These are phyloP conservation scores for Ogataea parapolymorpha DNA, from an alignment of 805 yeast species.

Conservation along the genomic window DNA sequence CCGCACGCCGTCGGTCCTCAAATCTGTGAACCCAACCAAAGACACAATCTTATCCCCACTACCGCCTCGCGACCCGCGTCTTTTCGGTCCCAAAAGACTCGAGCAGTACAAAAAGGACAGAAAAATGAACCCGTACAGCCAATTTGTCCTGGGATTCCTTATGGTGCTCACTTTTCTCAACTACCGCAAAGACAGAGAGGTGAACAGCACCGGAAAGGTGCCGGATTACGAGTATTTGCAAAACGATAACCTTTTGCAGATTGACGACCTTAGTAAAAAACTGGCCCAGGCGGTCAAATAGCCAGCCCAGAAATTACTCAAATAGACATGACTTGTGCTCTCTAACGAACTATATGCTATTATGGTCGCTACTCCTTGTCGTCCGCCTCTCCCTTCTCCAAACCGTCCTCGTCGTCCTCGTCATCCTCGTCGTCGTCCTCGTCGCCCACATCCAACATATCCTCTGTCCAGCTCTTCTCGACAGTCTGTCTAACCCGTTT, in stretches of 20 bases:
- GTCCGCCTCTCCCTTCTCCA: not conserved
- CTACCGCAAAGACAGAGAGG: constrained; percentile 48
- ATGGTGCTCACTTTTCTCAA: constrained; percentile 48
- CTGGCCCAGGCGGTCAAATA: constrained; percentile 19
- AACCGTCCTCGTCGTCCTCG: constrained; percentile 19
- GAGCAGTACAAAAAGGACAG: constrained; percentile 44
- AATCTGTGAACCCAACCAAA: constrained; percentile 27
- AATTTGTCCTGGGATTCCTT: constrained; percentile 48
- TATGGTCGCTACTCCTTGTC: constrained; percentile 8
- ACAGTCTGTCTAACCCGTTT: constrained; percentile 93
- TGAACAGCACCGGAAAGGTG: constrained; percentile 28
- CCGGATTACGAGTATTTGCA: constrained; percentile 31
- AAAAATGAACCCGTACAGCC: constrained; percentile 57
- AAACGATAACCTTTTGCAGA: constrained; percentile 13
- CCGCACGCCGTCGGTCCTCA: constrained; percentile 36
- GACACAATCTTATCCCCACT: constrained; percentile 34
- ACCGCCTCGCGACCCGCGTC: constrained; percentile 35
- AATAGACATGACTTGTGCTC: constrained; percentile 17
- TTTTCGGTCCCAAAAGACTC: constrained; percentile 40
- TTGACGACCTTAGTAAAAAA: constrained; percentile 15
- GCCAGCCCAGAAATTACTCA: constrained; percentile 31
- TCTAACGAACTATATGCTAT: constrained; percentile 1
- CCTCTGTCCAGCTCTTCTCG: constrained; percentile 90
- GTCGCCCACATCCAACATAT: constrained; percentile 56
- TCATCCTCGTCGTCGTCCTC: constrained; percentile 37